A percentile compares a stretch with the other conserved stretches of the same genome.
Evolutionary conservation across 208 protist species (phyloP).

Genomic region (Crithidia sp.): DNA sequence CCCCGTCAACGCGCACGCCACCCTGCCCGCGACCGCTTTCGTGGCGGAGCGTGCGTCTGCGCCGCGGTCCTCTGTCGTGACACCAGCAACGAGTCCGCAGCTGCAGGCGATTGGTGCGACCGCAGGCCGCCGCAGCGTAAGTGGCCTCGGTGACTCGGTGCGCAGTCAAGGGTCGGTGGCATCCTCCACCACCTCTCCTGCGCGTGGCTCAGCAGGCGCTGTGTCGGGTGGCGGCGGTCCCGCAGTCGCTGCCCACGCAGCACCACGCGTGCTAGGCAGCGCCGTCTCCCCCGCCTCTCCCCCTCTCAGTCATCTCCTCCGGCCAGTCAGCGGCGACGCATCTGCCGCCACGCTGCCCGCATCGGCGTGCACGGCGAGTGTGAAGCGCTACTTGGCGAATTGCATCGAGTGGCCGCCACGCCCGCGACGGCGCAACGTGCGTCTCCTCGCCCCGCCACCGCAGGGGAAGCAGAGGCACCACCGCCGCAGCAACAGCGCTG

Average conservation of each 20-base stretch:
- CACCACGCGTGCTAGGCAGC: no score
- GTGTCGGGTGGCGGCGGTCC: no score
- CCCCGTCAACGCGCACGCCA: background rate
- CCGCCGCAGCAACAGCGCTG: background rate
- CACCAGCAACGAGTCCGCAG: slow-evolving; percentile 10
- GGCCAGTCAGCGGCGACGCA: background rate
- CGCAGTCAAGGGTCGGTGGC: slow-evolving; percentile 4
- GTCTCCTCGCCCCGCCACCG: background rate
- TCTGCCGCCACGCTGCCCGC: slow-evolving; percentile 14
- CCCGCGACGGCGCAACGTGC: slow-evolving; percentile 16
- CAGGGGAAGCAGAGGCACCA: slow-evolving; percentile 1
- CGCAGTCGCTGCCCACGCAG: no score
- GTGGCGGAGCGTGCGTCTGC: background rate
- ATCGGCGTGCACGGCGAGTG: slow-evolving; percentile 37
- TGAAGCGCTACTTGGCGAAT: slow-evolving; percentile 45
- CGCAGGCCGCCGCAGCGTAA: slow-evolving; percentile 6
- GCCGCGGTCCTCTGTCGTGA: background rate
- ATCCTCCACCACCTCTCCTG: slow-evolving; percentile 1
- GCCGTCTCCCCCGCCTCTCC: slow-evolving; percentile 11
- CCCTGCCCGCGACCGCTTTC: background rate
- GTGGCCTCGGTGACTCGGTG: background rate
- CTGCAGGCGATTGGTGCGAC: slow-evolving; percentile 3
- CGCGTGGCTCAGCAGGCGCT: background rate
- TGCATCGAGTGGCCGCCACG: slow-evolving; percentile 48
- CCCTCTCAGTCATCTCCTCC: background rate